Evolutionary conservation across 345 rosid species (phyloP), one percentile per base, ranked within the genome.

Genomic region (Punica granatum): DNA sequence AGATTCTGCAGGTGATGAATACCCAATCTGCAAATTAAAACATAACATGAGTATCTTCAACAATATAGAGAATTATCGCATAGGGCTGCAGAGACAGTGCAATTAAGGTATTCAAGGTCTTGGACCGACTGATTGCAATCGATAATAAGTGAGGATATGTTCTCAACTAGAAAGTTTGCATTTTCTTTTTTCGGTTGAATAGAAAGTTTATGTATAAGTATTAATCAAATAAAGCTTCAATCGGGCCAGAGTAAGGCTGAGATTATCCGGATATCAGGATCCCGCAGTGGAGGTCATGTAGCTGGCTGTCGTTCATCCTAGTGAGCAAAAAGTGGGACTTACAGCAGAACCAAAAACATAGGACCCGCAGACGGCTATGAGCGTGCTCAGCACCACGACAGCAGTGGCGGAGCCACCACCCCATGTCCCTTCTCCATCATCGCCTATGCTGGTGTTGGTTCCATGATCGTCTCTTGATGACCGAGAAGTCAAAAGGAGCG

Each of bases 1-100:
- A 0, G 67, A 61, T 59, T 72, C 71, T 1, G 75, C 67, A 26
- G 75, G 75, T 19, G 75, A 72, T 25, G 75, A 60, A 9, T 36
- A 72, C 21, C 67, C 71, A 0, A 32, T 36, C 75, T 72, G 67
- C 75, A 70, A 41, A 13, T 16, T n/a, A 28, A 32, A 42, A 16
- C 66, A 60, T 21, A 16, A 14, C 58, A 37, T n/a, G n/a, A n/a
- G n/a, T n/a, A n/a, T n/a, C n/a, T n/a, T n/a, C n/a, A n/a, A n/a
- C 26, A 37, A 48, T 11, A n/a, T 67, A 35, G 26, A 56, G 13
- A 54, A 5, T n/a, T 49, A 37, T 37, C 42, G 6, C 7, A 37
- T 37, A 37, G 11, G 42, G 6, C 56, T 8, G 18, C 21, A 14
- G 56, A 6, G 56, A 49, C 6, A 19, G 56, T 16, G 26, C 12